Base-by-base conservation (phyloP, 495 filamentous ascomycete species). In the Copromyces sp. region DNA sequence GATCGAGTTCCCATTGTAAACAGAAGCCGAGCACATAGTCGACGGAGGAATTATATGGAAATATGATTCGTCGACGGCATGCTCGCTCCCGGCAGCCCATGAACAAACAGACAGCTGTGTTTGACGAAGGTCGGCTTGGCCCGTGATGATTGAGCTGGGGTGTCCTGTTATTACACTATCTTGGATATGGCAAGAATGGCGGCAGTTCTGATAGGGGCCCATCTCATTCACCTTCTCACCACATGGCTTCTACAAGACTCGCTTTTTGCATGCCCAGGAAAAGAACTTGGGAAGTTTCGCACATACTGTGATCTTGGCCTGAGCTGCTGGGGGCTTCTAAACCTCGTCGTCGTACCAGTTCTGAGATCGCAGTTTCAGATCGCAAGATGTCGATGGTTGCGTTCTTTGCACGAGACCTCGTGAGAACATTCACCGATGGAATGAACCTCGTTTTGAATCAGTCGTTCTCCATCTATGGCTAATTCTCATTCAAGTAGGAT, bases 131-230 rank as follows among this genome's bases (percentile, higher is more conserved):
- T 53, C 20, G 45, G 9, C 45, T 53, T 53, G 45, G 20, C 20
- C 0, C 9, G n/a, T n/a, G n/a, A 29, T 53, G 9, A 1, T 11
- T 3, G 9, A 8, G 16, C 17, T 45, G 44, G 8, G 20, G 1
- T 11, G 20, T 0, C 0, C n/a, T 29, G 20, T 47, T 47, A 47
- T n/a, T 4, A 16, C 9, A 47, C n/a, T 47, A 47, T n/a, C n/a
- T 1, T 9, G 0, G 3, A 53, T 12, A 5, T 7, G 0, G 3
- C 45, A 12, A 53, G 1, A 53, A 0, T 5, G 0, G 3, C 20
- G 0, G 3, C 1, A 5, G 0, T 0, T 20, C 0, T 53, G 3
- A 20, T 53, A 24, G 45, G n/a, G 6, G 6, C 0, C 6, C 6
- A 44, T 44, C 16, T 44, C 41, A 44, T 44, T 44, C 14, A 42